Conservation (phyloP, 805 yeast species). For the Lipomyces mesembrius region DNA sequence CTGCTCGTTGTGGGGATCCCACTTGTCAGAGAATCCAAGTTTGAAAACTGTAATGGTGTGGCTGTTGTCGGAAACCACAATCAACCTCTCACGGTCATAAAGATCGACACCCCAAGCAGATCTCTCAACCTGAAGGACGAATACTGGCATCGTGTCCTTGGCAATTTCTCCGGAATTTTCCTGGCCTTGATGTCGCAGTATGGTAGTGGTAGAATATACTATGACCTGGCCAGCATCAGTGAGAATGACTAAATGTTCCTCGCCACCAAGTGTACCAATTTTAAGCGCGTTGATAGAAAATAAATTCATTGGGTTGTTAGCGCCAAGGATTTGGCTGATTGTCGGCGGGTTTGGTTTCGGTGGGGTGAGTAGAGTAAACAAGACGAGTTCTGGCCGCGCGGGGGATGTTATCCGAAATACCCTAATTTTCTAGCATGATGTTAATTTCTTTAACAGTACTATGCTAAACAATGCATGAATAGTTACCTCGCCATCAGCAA, state of each 20-base stretch:
- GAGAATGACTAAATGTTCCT: constrained; percentile 30
- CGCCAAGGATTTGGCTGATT: constrained; percentile 26
- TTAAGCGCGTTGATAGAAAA: constrained; percentile 28
- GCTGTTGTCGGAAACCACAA: constrained; percentile 31
- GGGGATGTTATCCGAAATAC: constrained; percentile 22
- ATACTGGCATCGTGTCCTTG: constrained; percentile 17
- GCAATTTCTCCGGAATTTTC: constrained; percentile 18
- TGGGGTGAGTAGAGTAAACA: constrained; percentile 18
- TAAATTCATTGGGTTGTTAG: constrained; percentile 29
- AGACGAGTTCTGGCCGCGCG: constrained; percentile 21
- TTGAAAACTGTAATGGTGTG: constrained; percentile 29
- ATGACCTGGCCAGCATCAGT: constrained; percentile 34
- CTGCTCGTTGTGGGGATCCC: neutral
- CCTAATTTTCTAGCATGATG: constrained; percentile 15
- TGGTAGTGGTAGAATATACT: constrained; percentile 23
- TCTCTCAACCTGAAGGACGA: constrained; percentile 26
- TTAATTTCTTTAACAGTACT: neutral
- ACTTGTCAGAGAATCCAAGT: constrained; percentile 19
- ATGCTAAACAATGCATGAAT: neutral
- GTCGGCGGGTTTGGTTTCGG: constrained; percentile 30
- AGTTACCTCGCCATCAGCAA: constrained; percentile 31
- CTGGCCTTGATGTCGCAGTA: constrained; percentile 14
- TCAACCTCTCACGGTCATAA: constrained; percentile 24
- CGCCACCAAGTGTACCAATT: constrained; percentile 29
- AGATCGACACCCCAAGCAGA: constrained; percentile 35